phyloP scores from a whole-genome alignment of 441 rosid genomes.

The Dalechampia spathulata region DNA sequence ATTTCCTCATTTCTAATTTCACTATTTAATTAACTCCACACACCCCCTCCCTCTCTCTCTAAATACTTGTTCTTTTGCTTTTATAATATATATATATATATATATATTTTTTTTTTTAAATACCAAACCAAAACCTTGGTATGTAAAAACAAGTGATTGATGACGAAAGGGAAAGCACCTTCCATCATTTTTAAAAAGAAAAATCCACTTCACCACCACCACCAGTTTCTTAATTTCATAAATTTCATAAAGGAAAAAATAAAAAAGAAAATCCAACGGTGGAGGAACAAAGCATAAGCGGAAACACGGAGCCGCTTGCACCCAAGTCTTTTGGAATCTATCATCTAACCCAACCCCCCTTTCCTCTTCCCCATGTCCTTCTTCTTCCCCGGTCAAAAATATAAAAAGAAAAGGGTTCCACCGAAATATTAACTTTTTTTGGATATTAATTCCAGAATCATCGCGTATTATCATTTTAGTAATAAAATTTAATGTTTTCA shows the following conservation, averaged over 20 bases:
- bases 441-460: too few relatives aligned
- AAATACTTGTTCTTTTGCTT: too few relatives aligned
- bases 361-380: conserved; percentile 2
- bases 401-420: background rate
- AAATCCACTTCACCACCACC: conserved; percentile 11
- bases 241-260: background rate
- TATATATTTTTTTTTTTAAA: too few relatives aligned
- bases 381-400: background rate
- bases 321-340: conserved; percentile 61
- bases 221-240: conserved; percentile 1
- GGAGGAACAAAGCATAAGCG: conserved; percentile 67
- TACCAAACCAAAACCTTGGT: background rate
- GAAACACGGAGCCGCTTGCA: conserved; percentile 89
- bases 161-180: conserved; percentile 12
- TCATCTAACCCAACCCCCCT: background rate
- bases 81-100: too few relatives aligned
- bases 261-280: conserved; percentile 34
- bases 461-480: too few relatives aligned
- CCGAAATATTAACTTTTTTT: too few relatives aligned
- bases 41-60: background rate
- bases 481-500: too few relatives aligned
- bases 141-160: too few relatives aligned
- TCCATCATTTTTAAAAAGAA: conserved; percentile 1
- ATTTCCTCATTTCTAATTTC: background rate
- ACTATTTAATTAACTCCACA: background rate